Conservation (phyloP, 73 alveolate species). For the Tetrahymena elliotti region DNA sequence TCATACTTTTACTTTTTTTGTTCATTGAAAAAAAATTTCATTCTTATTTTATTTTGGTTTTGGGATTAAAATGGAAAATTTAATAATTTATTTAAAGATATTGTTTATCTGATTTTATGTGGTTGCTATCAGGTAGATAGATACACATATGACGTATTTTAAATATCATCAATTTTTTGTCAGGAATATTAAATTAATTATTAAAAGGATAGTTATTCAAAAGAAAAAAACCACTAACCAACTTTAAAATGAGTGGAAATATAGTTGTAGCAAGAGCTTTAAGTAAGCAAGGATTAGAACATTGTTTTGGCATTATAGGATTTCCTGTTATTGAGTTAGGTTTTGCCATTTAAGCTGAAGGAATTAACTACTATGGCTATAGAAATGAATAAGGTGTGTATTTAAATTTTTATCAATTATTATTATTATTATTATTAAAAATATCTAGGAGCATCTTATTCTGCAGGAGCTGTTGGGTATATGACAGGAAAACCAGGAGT, state of each 20-base stretch:
- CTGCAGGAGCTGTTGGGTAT: constrained; percentile 78
- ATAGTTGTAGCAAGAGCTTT: constrained; percentile 17
- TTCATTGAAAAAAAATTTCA: too few relatives aligned
- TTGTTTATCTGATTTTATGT: neutral
- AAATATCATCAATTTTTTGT: too few relatives aligned
- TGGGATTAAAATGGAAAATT: neutral
- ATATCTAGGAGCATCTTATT: constrained; percentile 53
- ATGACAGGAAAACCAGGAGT: constrained; percentile 75
- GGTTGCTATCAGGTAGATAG: neutral
- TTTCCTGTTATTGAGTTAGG: constrained; percentile 78
- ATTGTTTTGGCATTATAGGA: constrained; percentile 76
- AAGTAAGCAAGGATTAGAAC: neutral
- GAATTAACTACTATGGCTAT: constrained; percentile 62
- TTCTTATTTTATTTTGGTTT: neutral
- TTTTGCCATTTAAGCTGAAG: constrained; percentile 52
- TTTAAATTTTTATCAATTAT: neutral
- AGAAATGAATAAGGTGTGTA: constrained; percentile 70
- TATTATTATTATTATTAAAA: neutral
- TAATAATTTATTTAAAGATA: neutral
- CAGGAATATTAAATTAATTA: neutral
- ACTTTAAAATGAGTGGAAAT: constrained; percentile 7
- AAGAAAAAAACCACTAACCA: too few relatives aligned
- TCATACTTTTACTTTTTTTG: too few relatives aligned
- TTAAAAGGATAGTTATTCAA: too few relatives aligned
- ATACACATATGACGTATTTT: neutral